These are phyloP conservation scores for Lonicera japonica DNA, from an alignment of 129 eudicot species.

Conservation along the genomic window DNA sequence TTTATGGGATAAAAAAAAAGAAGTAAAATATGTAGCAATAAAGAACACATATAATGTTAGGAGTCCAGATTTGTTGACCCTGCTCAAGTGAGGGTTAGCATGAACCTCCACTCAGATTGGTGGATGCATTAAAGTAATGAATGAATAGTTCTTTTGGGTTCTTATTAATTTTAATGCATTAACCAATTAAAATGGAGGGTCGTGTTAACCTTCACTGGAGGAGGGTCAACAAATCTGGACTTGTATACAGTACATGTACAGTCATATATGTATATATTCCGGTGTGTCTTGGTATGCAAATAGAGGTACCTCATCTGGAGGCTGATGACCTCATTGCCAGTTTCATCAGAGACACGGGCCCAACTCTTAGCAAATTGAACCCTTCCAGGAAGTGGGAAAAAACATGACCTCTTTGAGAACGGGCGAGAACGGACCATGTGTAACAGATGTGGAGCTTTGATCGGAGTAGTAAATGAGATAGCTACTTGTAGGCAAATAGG, in stretches of 20 bases:
- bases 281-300: neutral
- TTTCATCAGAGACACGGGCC: constrained; percentile 50
- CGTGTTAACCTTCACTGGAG: too few species aligned
- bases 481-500: constrained; percentile 64
- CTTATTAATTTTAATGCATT: neutral
- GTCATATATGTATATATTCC: too few species aligned
- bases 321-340: constrained; percentile 58
- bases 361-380: constrained; percentile 36
- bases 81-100: too few species aligned
- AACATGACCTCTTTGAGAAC: constrained; percentile 41
- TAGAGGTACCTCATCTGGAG: constrained; percentile 68
- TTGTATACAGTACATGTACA: too few species aligned
- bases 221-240: too few species aligned
- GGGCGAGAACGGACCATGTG: constrained; percentile 48
- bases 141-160: neutral
- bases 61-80: too few species aligned
- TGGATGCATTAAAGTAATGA: too few species aligned
- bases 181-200: too few species aligned
- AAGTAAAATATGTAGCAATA: too few species aligned
- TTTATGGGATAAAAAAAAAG: too few species aligned
- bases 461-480: constrained; percentile 64
- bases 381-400: constrained; percentile 39
- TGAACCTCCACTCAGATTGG: too few species aligned
- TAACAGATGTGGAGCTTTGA: constrained; percentile 43
- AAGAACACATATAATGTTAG: too few species aligned